phyloP scores from a whole-genome alignment of 495 filamentous ascomycete species.

The Schizothecium vesticola region DNA sequence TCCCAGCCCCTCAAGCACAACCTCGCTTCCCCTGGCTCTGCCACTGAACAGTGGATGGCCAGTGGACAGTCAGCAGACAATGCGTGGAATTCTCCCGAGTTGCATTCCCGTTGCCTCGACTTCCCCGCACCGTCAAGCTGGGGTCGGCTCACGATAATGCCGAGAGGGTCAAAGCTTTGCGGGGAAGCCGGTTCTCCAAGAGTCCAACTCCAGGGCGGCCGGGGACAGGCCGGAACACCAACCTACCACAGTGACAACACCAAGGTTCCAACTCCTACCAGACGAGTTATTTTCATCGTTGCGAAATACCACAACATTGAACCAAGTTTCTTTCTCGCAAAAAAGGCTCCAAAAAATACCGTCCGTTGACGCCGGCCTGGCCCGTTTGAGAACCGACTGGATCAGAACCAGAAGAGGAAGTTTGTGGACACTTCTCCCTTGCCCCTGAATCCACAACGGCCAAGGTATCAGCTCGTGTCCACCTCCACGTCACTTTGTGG shows the following conservation, averaged over 20 bases:
- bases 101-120: background rate
- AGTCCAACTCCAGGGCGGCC: background rate
- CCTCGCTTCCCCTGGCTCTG: background rate
- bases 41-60: background rate
- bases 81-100: background rate
- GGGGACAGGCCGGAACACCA: background rate
- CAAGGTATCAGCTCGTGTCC: background rate
- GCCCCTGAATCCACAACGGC: background rate
- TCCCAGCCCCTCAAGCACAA: background rate
- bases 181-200: background rate
- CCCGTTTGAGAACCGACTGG: background rate
- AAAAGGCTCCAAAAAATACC: background rate
- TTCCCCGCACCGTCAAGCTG: background rate
- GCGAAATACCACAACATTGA: background rate
- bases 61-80: background rate
- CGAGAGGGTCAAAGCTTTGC: background rate
- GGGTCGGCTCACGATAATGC: background rate
- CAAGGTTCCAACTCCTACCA: background rate
- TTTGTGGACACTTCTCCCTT: background rate
- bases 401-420: background rate
- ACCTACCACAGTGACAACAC: background rate
- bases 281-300: background rate
- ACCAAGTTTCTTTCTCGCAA: background rate
- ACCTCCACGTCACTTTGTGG: background rate
- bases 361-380: background rate